These are phyloP conservation scores for Metschnikowia colocasiae DNA, from an alignment of 805 yeast species.

Conservation along the genomic window DNA sequence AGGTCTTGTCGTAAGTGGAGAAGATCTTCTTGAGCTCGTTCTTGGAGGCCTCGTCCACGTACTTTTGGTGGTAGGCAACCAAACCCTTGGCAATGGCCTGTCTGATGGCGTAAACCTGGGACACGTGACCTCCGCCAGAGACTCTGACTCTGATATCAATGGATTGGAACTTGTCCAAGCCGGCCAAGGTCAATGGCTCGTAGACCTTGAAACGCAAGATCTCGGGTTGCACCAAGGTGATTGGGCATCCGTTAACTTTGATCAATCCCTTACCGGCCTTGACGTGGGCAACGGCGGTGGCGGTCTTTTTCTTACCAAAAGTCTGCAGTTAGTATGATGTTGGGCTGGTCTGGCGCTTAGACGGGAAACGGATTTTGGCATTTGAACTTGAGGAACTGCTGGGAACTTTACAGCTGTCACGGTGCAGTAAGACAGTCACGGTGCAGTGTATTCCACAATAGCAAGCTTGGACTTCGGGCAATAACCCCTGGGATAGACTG, in stretches of 20 bases:
- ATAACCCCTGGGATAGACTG: too few species aligned
- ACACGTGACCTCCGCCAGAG: slow-evolving; percentile 99
- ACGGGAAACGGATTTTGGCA: too few species aligned
- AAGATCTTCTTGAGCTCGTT: slow-evolving; percentile 98
- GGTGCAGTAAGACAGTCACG: too few species aligned
- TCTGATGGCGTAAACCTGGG: slow-evolving; percentile 99
- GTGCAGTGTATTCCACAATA: too few species aligned
- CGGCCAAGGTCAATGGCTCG: slow-evolving; percentile 98
- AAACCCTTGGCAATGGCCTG: slow-evolving; percentile 99
- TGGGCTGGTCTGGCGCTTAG: too few species aligned
- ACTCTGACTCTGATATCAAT: slow-evolving; percentile 98
- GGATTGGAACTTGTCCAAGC: slow-evolving; percentile 97
- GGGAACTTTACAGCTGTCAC: too few species aligned
- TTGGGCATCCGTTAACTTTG: slow-evolving; percentile 99
- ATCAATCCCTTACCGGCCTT: slow-evolving; percentile 99
- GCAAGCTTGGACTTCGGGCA: too few species aligned
- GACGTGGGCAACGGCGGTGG: slow-evolving; percentile 99
- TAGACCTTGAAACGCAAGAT: slow-evolving; percentile 98
- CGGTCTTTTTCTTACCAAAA: slow-evolving; percentile 99
- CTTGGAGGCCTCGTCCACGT: slow-evolving; percentile 98
- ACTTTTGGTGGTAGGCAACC: slow-evolving; percentile 99
- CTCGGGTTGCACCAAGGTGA: slow-evolving; percentile 98
- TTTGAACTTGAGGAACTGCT: too few species aligned
- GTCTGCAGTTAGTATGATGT: slow-evolving; percentile 51
- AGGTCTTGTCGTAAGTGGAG: slow-evolving; percentile 97